Base-by-base conservation (phyloP, 257 asterid genomes). In the Solanum neorickii region DNA sequence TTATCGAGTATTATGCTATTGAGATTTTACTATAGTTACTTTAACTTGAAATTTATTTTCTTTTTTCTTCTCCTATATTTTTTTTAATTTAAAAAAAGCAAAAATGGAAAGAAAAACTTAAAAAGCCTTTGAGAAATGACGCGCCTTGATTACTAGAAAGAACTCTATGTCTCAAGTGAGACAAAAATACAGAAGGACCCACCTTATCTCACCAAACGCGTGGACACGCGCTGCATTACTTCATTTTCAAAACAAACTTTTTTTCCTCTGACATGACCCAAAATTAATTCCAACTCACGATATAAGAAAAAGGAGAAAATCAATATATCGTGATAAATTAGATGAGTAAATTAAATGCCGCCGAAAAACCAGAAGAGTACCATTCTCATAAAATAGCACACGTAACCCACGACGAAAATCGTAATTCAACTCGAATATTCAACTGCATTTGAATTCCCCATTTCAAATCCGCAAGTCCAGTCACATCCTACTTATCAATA, bases 401-500 rank as follows among this genome's bases (percentile, higher is more conserved):
- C 85, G 69, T 47, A 82, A 82, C 85, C 69, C 69, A 82, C 69
- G 85, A 78, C 84, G 84, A 12, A 88, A 47, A 69, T 31, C 87
- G 87, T 75, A 87, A 92, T 95, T 96, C 93, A 94, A 92, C 77
- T 86, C 88, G 90, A 93, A 91, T 93, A 95, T 93, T 93, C 95
- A 96, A 96, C 96, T 91, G 86, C 72, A 93, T 92, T 93, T 92
- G 90, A 95, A 87, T 92, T 88, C 89, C 87, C 47, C 90, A 88
- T 93, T 93, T 96, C 96, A 94, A 92, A 93, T 95, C 99, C 99
- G 98, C 94, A 89, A 83, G 93, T 89, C 92, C 88, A 46, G 89
- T 78, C 86, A 37, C 90, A 90, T 91, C 91, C 91, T 89, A 93
- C 95, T 84, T 92, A 86, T 73, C 88, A 83, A 89, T 93, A 93